Evolutionary conservation across 2,329 filamentous ascomycete genomes (phyloP).

Genomic region (Cladophialophora bantiana): DNA sequence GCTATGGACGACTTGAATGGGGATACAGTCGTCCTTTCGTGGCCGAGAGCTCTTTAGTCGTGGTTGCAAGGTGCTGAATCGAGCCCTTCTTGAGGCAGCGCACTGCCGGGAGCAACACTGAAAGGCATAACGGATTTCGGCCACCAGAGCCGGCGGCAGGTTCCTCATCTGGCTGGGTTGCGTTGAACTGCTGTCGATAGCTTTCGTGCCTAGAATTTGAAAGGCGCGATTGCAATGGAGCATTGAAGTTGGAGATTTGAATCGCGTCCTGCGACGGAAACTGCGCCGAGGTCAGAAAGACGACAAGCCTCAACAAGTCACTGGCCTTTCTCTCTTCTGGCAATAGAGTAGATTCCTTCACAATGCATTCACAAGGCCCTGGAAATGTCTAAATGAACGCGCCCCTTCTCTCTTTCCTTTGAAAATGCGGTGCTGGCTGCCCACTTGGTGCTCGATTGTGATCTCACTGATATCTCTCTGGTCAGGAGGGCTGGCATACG

Average conservation of each 20-base stretch:
- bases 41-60: slow-evolving; percentile 25
- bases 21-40: slow-evolving; percentile 19
- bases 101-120: slow-evolving; percentile 34
- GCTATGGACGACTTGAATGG: slow-evolving; percentile 34
- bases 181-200: background rate
- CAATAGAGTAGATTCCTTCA: background rate
- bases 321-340: background rate
- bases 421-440: slow-evolving; percentile 26
- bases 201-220: background rate
- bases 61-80: slow-evolving; percentile 30
- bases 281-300: slow-evolving; percentile 29
- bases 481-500: slow-evolving; percentile 55
- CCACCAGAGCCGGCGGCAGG: slow-evolving; percentile 31
- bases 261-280: slow-evolving; percentile 19
- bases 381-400: background rate
- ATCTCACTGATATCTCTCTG: slow-evolving; percentile 18
- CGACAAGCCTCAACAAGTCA: background rate
- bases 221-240: slow-evolving; percentile 12
- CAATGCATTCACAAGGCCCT: background rate
- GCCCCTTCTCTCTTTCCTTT: background rate
- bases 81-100: slow-evolving; percentile 24
- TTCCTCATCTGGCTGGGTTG: slow-evolving; percentile 19
- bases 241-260: slow-evolving; percentile 9
- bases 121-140: slow-evolving; percentile 37
- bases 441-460: slow-evolving; percentile 16